Evolutionary conservation across 2,329 filamentous ascomycete species (phyloP).

Genomic region (Trichoderma asperellum): DNA sequence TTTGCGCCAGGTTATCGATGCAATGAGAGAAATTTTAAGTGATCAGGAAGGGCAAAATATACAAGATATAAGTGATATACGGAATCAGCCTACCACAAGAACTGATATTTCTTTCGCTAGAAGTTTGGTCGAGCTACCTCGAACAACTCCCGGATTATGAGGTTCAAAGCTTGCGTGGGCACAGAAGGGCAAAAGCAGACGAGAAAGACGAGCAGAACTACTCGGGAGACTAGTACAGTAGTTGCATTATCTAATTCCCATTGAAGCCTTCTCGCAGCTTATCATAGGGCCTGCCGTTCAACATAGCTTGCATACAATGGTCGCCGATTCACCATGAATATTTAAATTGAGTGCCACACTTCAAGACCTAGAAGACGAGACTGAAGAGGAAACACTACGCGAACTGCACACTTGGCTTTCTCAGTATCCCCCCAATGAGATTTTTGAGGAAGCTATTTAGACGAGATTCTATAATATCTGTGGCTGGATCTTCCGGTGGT

Average conservation of each 20-base stretch:
- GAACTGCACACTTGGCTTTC: neutral
- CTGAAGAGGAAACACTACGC: neutral
- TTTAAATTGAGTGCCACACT: neutral
- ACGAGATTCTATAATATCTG: neutral
- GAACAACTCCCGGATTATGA: neutral
- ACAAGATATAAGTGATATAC: neutral
- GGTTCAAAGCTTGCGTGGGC: neutral
- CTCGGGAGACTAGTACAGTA: neutral
- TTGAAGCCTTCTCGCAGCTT: neutral
- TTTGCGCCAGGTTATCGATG: neutral
- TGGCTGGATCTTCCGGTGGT: neutral
- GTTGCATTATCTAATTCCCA: neutral
- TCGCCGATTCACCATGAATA: neutral
- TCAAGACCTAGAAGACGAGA: neutral
- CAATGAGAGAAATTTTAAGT: neutral
- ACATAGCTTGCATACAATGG: neutral
- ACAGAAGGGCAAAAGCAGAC: neutral
- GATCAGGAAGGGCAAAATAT: neutral
- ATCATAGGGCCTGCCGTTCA: neutral
- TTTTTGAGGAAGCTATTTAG: neutral
- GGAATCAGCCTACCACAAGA: neutral
- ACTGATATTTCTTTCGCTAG: neutral
- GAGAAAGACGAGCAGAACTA: neutral
- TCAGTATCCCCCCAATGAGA: neutral
- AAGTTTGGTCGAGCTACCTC: neutral